Evolutionary conservation across 2,329 filamentous ascomycete species (phyloP).

Genomic region (Venturia pyrina): DNA sequence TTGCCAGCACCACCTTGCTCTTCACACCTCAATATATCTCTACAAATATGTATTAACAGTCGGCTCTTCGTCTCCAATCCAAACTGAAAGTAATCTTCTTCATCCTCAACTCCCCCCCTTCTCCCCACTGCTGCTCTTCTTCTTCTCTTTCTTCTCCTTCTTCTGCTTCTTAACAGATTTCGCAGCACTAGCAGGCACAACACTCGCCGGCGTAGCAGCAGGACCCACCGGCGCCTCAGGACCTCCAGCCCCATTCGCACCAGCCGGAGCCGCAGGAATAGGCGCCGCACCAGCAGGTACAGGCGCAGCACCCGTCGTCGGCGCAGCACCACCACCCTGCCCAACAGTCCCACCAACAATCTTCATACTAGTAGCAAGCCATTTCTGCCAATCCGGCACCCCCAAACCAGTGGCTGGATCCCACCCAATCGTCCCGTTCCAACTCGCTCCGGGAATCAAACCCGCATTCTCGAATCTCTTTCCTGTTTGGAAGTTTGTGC

Average conservation of each 20-base stretch:
- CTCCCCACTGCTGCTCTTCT: no score
- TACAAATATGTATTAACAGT: no score
- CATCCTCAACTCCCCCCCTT: no score
- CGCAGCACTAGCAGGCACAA: background rate
- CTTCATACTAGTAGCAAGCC: background rate
- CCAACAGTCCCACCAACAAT: background rate
- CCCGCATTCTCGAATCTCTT: background rate
- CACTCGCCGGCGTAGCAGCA: background rate
- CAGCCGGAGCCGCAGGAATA: background rate
- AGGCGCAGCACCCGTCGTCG: background rate
- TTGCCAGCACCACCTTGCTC: no score
- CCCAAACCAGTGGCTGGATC: constrained; percentile 14
- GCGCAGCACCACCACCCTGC: background rate
- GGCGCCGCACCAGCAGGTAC: background rate
- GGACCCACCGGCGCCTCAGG: background rate
- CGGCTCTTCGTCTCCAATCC: no score
- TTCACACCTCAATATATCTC: no score
- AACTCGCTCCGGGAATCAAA: constrained; percentile 5
- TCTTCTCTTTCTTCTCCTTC: background rate
- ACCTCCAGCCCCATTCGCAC: background rate
- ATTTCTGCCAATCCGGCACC: constrained; percentile 12
- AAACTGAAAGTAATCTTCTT: no score
- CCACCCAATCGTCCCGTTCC: constrained; percentile 11
- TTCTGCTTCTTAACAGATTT: background rate
- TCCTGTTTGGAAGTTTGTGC: constrained; percentile 8